Conservation (phyloP, 805 yeast species). For the Middelhovenomyces tepae region DNA sequence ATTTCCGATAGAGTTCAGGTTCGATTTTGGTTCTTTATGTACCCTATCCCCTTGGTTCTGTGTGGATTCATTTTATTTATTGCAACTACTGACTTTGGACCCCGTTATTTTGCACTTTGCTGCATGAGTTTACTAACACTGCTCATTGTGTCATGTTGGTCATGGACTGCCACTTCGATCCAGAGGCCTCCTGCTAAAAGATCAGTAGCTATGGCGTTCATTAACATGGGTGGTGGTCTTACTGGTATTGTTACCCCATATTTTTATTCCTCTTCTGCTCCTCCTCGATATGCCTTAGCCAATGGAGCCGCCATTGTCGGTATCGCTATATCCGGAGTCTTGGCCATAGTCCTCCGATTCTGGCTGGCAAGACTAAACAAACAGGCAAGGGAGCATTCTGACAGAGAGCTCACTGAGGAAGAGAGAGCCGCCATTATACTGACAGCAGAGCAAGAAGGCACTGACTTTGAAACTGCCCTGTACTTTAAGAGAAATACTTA, state of each 20-base stretch:
- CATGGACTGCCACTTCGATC: constrained; percentile 1
- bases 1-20: neutral
- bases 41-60: constrained; percentile 5
- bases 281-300: no score
- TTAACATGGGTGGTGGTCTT: no score
- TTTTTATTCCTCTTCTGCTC: constrained; percentile 1
- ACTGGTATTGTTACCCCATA: no score
- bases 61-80: constrained; percentile 3
- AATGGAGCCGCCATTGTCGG: constrained; percentile 9
- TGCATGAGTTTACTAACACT: constrained; percentile 4
- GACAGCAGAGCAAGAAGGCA: constrained; percentile 9
- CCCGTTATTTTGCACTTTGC: constrained; percentile 3
- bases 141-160: constrained; percentile 5
- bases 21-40: constrained; percentile 4
- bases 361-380: constrained; percentile 5
- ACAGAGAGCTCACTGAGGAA: constrained; percentile 5
- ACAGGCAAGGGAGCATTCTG: constrained; percentile 4
- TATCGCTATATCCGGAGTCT: constrained; percentile 4
- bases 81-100: constrained; percentile 1
- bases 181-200: neutral
- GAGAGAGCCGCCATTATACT: constrained; percentile 5
- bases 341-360: constrained; percentile 7
- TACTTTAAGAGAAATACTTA: constrained; percentile 4
- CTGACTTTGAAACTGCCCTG: constrained; percentile 7
- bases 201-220: neutral